Evolutionary conservation across 2,329 filamentous ascomycete species (phyloP), one percentile per base, ranked within the genome.

Genomic region (Cladosporium velox): DNA sequence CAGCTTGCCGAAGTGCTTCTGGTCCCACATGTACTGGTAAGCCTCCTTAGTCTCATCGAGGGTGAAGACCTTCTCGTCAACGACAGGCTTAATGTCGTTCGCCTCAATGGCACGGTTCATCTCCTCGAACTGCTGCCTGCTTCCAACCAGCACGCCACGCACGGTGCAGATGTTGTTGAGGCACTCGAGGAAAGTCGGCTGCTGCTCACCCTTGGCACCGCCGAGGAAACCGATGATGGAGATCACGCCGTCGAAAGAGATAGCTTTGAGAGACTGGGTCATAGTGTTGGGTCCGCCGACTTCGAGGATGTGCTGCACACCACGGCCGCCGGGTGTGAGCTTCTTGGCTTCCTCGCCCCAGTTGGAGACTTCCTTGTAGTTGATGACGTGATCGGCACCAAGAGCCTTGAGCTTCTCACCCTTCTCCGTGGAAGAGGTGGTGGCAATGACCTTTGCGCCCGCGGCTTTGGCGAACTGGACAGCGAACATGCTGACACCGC

Each of bases 401-500:
- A 85, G 76, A 68, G 80, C 77, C 75, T 83, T 84, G 15, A 88
- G 78, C 32, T 74, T 73, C 32, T 82, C 78, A 3, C 76, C 81
- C 74, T 88, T 88, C 2, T 77, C 76, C 0, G 76, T 71, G 0
- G 81, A 83, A 1, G 83, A 85, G 0, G 85, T 88, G 0, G 86
- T 88, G 0, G 86, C 83, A 64, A 88, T 86, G 60, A 88, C 85
- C 7, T 74, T 80, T 0, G 85, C 86, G 32, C 85, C 86, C 0
- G 81, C 81, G 0, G 85, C 84, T 66, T 82, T 82, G 34, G 82
- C 82, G 67, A 84, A 83, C 75, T 85, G 88, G n/a, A 90, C 75
- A 3, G 84, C 88, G 66, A 90, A 90, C 67, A 90, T 82, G 68
- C 83, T 86, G 8, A 91, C 89, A 66, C 89, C 89, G 24, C 89